These are phyloP conservation scores for Adansonia digitata DNA, from an alignment of 345 rosid genomes.

Conservation along the genomic window DNA sequence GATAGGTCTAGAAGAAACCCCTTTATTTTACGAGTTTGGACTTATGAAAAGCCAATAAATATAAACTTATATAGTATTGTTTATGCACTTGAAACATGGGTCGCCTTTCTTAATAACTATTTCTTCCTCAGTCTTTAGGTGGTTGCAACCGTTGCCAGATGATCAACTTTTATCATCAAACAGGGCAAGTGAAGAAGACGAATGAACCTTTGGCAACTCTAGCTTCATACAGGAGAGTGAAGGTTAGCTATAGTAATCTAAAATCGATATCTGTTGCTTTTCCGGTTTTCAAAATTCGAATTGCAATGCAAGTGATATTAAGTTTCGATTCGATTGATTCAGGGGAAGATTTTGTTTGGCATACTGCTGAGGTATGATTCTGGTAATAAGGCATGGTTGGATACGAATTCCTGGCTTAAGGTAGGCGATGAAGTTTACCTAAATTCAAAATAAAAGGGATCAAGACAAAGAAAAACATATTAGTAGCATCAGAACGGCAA, in stretches of 20 bases:
- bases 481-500: neutral
- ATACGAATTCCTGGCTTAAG: conserved; percentile 39
- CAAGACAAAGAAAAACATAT: neutral
- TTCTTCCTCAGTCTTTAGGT: conserved; percentile 58
- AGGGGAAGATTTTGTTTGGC: conserved; percentile 94
- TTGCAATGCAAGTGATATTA: neutral
- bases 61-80: too few species aligned
- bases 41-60: neutral
- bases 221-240: conserved; percentile 81
- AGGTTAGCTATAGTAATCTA: conserved; percentile 36
- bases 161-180: conserved; percentile 53
- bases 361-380: conserved; percentile 46
- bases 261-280: neutral
- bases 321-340: conserved; percentile 19
- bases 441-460: conserved; percentile 13
- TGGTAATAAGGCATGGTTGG: conserved; percentile 10
- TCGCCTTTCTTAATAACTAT: neutral
- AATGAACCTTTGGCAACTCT: conserved; percentile 78
- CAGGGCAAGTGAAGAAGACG: conserved; percentile 59
- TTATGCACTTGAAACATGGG: neutral
- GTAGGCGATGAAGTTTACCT: conserved; percentile 66
- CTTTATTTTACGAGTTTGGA: too few species aligned
- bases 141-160: conserved; percentile 94
- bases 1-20: too few species aligned
- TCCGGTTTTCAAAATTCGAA: neutral